Conservation (phyloP, 305 asterid genomes). For the Rubia occidens region DNA sequence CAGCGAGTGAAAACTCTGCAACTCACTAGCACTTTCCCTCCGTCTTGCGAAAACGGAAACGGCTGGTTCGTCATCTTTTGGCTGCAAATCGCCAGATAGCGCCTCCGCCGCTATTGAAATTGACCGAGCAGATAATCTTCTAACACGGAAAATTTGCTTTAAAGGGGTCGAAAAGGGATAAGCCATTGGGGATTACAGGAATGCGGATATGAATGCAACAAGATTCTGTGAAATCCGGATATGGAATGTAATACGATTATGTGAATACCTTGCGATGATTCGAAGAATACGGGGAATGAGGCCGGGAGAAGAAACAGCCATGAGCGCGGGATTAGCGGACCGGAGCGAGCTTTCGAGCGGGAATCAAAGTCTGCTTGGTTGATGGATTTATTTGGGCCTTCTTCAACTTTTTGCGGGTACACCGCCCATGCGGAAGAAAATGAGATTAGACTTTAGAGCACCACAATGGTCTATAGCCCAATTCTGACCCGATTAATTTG, state of each 20-base stretch:
- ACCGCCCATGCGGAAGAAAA: not conserved
- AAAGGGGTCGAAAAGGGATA: not conserved
- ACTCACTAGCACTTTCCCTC: constrained; percentile 19
- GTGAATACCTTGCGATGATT: not conserved
- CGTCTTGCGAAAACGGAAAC: constrained; percentile 13
- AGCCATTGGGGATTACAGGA: not conserved
- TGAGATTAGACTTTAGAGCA: no score
- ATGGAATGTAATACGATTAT: no score
- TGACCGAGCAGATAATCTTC: not conserved
- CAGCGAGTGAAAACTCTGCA: not conserved
- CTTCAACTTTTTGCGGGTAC: not conserved
- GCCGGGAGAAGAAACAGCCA: constrained; percentile 12
- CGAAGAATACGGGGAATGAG: constrained; percentile 3
- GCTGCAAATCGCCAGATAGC: constrained; percentile 4
- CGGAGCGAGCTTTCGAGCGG: not conserved
- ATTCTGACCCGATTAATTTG: no score
- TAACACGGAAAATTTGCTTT: not conserved
- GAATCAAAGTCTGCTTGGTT: not conserved
- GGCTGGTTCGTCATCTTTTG: constrained; percentile 17
- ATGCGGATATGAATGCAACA: no score
- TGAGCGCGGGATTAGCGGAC: not conserved
- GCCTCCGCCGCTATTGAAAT: not conserved
- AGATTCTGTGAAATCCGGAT: no score
- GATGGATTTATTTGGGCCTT: not conserved
- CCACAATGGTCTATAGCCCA: no score